Conservation (phyloP, 129 eudicot genomes). For the Lonicera japonica region DNA sequence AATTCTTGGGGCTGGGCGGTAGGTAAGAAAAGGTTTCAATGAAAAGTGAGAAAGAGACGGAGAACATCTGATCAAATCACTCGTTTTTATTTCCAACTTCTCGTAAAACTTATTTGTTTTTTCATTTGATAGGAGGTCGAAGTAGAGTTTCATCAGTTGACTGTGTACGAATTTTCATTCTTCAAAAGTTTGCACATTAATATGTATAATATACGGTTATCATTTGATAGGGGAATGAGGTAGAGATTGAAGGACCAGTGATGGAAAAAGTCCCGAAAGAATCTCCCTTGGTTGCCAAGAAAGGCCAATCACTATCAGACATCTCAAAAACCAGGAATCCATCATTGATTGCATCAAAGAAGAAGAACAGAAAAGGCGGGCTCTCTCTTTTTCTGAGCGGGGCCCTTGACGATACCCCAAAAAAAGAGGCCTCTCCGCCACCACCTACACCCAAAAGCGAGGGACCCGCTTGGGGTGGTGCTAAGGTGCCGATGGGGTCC, state of each 20-base stretch:
- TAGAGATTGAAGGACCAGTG: conserved; percentile 8
- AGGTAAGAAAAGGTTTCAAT: too few species aligned
- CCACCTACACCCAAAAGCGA: conserved; percentile 68
- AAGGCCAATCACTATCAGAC: conserved; percentile 15
- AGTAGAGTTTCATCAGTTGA: too few species aligned
- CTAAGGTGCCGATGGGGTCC: conserved; percentile 44
- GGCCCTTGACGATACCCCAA: conserved; percentile 76
- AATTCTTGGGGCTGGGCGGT: too few species aligned
- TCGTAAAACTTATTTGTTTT: too few species aligned
- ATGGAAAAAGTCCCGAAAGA: conserved; percentile 18
- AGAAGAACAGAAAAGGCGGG: conserved; percentile 87
- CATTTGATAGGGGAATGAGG: too few species aligned
- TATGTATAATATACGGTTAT: too few species aligned
- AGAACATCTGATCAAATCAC: too few species aligned
- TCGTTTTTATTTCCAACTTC: too few species aligned
- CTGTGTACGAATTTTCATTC: too few species aligned
- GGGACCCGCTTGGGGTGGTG: conserved; percentile 97
- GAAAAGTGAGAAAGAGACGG: too few species aligned
- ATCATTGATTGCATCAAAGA: conserved; percentile 44
- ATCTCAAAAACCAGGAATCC: conserved; percentile 23
- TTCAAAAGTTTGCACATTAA: too few species aligned
- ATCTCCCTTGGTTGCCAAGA: conserved; percentile 21
- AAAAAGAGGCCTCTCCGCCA: conserved; percentile 37
- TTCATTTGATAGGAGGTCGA: too few species aligned
- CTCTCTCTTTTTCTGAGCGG: conserved; percentile 93